These are phyloP conservation scores for Herpetomonas tarakana DNA, from an alignment of 208 protist species.

Conservation along the genomic window DNA sequence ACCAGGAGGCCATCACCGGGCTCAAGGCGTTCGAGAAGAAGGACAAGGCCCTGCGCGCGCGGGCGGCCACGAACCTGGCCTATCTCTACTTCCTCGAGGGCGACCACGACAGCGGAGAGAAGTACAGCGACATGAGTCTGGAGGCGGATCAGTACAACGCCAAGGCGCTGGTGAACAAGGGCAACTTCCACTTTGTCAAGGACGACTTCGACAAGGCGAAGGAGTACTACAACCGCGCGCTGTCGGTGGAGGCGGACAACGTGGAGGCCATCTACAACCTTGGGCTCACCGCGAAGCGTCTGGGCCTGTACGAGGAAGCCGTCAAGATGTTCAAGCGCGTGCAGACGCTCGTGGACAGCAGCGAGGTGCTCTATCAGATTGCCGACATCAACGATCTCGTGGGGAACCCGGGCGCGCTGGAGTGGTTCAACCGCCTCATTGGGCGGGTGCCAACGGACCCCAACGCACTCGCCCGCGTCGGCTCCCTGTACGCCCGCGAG, in stretches of 20 bases:
- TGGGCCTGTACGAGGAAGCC: slow-evolving; percentile 91
- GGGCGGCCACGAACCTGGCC: slow-evolving; percentile 96
- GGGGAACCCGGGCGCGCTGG: slow-evolving; percentile 49
- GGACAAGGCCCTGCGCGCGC: slow-evolving; percentile 86
- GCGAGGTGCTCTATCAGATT: slow-evolving; percentile 96
- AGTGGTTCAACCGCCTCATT: slow-evolving; percentile 88
- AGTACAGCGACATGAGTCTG: slow-evolving; percentile 95
- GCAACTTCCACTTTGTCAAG: slow-evolving; percentile 92
- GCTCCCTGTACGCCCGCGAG: slow-evolving; percentile 89
- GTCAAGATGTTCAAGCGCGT: slow-evolving; percentile 95
- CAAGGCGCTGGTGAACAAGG: slow-evolving; percentile 97
- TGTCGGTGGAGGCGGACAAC: slow-evolving; percentile 96
- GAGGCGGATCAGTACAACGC: slow-evolving; percentile 96
- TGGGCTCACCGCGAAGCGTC: slow-evolving; percentile 89
- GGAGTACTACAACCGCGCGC: slow-evolving; percentile 93
- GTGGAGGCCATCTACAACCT: slow-evolving; percentile 98
- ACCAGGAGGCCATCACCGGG: slow-evolving; percentile 91
- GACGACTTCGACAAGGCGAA: slow-evolving; percentile 89
- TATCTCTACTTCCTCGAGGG: slow-evolving; percentile 98
- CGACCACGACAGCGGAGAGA: slow-evolving; percentile 94
- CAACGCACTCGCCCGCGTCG: slow-evolving; percentile 90
- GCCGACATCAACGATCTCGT: slow-evolving; percentile 92
- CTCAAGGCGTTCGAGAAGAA: slow-evolving; percentile 96
- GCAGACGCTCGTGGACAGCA: slow-evolving; percentile 89
- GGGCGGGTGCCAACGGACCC: slow-evolving; percentile 93